Evolutionary conservation across 768 basidiomycete genomes (phyloP), one percentile per base, ranked within the genome.

Genomic region (Boletus speciosus): DNA sequence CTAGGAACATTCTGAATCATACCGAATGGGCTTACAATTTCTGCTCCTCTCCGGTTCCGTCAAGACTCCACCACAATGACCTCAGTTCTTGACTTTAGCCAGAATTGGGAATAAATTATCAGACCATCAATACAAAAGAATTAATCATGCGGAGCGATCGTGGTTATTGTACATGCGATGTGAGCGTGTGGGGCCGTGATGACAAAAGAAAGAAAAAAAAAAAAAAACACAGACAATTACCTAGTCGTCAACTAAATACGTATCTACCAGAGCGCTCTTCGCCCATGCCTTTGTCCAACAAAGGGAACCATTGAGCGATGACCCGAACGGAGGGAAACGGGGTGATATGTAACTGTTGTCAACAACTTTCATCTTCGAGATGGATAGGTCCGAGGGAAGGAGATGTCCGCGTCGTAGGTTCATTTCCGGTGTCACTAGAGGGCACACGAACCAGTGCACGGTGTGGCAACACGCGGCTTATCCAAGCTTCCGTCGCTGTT

Each of bases 401-500:
- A 6, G 47, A 7, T 14, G 32, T 46, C 25, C 11, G 36, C 3
- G 15, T 7, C n/a, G 7, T 2, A 12, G 27, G 34, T 35, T 58
- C 61, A 50, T 58, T 32, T 47, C 43, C 46, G 35, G 12, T 32
- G 19, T 46, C 46, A 32, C 42, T 34, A 41, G 44, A 38, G 3
- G 53, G 42, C 37, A 42, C 21, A 8, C 47, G 53, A 16, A 27
- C 19, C 16, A 11, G 38, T 27, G 35, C 45, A n/a, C 46, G 51
- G 15, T 41, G 7, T 9, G 59, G 56, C 14, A 52, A 36, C 27
- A 25, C 53, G 10, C 62, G 65, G 49, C 57, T 62, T 40, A 90
- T 74, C 88, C 88, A 89, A 10, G 83, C 86, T 61, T 88, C 86
- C 48, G 75, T 81, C n/a, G 81, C 81, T 19, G 72, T 76, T 29